A percentile compares a stretch with the other conserved stretches of the same genome.
These are phyloP conservation scores for Podila minutissima DNA, from an alignment of 192 early-diverging fungal species.

Conservation along the genomic window DNA sequence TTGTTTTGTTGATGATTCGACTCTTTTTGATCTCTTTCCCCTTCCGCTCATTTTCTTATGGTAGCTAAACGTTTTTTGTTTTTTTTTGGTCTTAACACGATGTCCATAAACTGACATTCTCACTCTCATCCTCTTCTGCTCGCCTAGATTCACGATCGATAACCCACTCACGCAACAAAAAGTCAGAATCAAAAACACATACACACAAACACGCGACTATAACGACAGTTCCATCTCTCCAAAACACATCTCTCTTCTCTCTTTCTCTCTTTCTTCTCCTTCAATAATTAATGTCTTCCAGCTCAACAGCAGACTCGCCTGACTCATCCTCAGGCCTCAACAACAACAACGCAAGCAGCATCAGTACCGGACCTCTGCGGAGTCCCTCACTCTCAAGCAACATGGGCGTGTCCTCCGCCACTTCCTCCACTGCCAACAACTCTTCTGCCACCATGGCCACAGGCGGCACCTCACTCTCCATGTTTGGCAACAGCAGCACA, in stretches of 20 bases:
- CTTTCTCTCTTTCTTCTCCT: neutral
- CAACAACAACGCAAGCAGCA: neutral
- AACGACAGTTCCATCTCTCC: neutral
- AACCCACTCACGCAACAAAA: too few relatives aligned
- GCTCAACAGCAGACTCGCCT: neutral
- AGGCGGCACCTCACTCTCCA: neutral
- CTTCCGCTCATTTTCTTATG: too few relatives aligned
- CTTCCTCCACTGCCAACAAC: neutral
- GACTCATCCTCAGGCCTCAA: neutral
- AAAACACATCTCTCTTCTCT: neutral
- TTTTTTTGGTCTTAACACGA: too few relatives aligned
- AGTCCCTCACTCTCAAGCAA: conserved; percentile 2
- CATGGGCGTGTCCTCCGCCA: neutral
- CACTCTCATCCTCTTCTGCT: too few relatives aligned
- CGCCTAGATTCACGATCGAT: too few relatives aligned
- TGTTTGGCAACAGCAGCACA: neutral
- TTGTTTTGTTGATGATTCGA: too few relatives aligned
- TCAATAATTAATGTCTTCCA: neutral
- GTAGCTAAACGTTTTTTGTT: too few relatives aligned
- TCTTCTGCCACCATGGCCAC: conserved; percentile 1
- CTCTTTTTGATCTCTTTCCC: too few relatives aligned
- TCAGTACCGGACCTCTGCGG: neutral
- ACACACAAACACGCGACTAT: neutral
- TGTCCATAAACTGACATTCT: too few relatives aligned
- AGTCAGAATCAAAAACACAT: neutral